These are phyloP conservation scores for Kwoniella dendrophila DNA, from an alignment of 768 basidiomycete genomes.

Conservation along the genomic window DNA sequence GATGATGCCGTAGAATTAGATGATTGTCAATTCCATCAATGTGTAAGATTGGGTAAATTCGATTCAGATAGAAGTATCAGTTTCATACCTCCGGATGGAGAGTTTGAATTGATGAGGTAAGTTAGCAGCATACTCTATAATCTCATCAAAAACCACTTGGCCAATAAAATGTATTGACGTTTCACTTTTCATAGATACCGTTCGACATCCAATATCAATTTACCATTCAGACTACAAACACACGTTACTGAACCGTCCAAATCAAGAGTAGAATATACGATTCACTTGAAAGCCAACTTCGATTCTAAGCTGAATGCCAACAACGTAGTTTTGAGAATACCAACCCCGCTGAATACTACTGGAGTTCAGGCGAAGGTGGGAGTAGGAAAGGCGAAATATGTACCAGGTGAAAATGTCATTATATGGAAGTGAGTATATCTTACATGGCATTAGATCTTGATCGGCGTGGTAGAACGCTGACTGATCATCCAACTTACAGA, in stretches of 20 bases:
- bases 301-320: slow-evolving; percentile 89
- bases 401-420: slow-evolving; percentile 91
- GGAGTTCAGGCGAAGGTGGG: slow-evolving; percentile 87
- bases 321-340: slow-evolving; percentile 87
- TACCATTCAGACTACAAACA: slow-evolving; percentile 84
- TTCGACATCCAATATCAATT: slow-evolving; percentile 91
- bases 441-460: no score
- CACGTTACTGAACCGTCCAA: slow-evolving; percentile 93
- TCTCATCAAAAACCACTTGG: neutral
- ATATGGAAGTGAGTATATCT: slow-evolving; percentile 85
- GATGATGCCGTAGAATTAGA: slow-evolving; percentile 83
- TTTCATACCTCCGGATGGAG: slow-evolving; percentile 97
- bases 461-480: no score
- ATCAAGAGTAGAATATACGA: slow-evolving; percentile 82
- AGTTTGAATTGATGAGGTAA: slow-evolving; percentile 96
- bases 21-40: slow-evolving; percentile 98
- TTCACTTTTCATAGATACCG: slow-evolving; percentile 69
- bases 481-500: slow-evolving; percentile 59
- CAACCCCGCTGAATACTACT: slow-evolving; percentile 93
- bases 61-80: slow-evolving; percentile 91
- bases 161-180: neutral
- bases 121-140: slow-evolving; percentile 42
- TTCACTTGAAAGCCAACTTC: slow-evolving; percentile 86
- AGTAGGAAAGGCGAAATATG: slow-evolving; percentile 94
- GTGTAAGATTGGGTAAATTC: slow-evolving; percentile 91